Evolutionary conservation across 2,329 filamentous ascomycete species (phyloP), one percentile per base, ranked within the genome.

Genomic region (Thermomyces lanuginosus): DNA sequence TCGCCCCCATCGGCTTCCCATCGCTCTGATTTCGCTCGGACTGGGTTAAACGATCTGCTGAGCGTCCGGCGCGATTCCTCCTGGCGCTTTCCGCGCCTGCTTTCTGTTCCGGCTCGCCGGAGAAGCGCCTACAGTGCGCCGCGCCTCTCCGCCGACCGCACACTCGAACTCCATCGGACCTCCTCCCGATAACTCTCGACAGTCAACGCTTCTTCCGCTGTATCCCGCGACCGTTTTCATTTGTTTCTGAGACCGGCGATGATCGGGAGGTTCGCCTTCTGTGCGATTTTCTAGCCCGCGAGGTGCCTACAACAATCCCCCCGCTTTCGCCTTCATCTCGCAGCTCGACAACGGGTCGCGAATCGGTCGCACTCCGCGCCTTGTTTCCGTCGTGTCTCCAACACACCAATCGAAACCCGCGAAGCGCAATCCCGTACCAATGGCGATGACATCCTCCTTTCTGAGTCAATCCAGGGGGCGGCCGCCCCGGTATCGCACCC

Each of bases 401-500:
- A 18, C 27, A 17, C 16, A 12, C 16, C 16, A 23, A 24, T 40
- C 36, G 37, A 33, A 38, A 16, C 27, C n/a, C n/a, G n/a, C n/a
- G n/a, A n/a, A n/a, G n/a, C n/a, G n/a, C n/a, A n/a, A n/a, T n/a
- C n/a, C n/a, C n/a, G 24, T 33, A 28, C 41, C 32, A 26, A 57
- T 56, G 53, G 49, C 53, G 35, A 48, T 38, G 31, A 44, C 53
- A 34, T 48, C 49, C 12, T 56, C 53, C 17, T 57, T 56, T 28
- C 33, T 49, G 27, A 44, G 37, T 29, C 44, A 46, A 19, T 31
- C 44, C 30, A 47, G 44, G 29, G 39, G 39, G 34, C 54, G 53
- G 30, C 56, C 56, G 30, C 43, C 48, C 28, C 47, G 50, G 25
- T 60, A 60, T 39, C 53, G 53, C 36, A 60, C 57, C 29, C 57